Conservation (phyloP, 345 rosid genomes). For the Pseudoturritis turrita region DNA sequence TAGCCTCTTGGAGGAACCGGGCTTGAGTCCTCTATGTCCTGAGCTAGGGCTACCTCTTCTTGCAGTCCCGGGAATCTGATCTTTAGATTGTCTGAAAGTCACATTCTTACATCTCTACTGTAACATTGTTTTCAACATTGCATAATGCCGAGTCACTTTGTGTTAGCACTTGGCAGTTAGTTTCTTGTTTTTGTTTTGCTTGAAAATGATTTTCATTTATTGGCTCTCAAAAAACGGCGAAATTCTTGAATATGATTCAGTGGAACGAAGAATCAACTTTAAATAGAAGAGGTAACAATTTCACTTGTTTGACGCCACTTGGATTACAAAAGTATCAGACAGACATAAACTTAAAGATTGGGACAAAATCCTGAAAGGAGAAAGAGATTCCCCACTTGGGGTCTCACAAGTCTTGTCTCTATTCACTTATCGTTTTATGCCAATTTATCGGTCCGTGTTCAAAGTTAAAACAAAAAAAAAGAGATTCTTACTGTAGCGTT, state of each 20-base stretch:
- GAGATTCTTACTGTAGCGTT: slow-evolving; percentile 1
- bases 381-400: slow-evolving; percentile 34
- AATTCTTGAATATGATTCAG: neutral
- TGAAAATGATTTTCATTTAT: neutral
- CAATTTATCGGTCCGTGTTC: slow-evolving; percentile 23
- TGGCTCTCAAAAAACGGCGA: too few relatives aligned
- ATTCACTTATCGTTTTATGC: slow-evolving; percentile 3
- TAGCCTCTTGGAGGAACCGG: slow-evolving; percentile 79
- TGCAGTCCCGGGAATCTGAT: slow-evolving; percentile 43
- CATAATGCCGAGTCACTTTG: neutral
- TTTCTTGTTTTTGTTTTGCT: neutral
- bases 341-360: slow-evolving; percentile 22
- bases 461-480: neutral
- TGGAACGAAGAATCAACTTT: neutral
- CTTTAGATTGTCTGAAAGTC: slow-evolving; percentile 6
- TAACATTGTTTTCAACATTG: neutral
- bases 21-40: slow-evolving; percentile 49
- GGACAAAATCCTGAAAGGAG: slow-evolving; percentile 19
- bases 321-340: neutral
- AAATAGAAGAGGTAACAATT: neutral
- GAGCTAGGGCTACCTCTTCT: slow-evolving; percentile 63
- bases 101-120: slow-evolving; percentile 1
- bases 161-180: neutral
- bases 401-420: slow-evolving; percentile 16
- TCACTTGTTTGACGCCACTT: slow-evolving; percentile 8